Conservation (phyloP, 139 green algal species). For the Gonium pectorale region DNA sequence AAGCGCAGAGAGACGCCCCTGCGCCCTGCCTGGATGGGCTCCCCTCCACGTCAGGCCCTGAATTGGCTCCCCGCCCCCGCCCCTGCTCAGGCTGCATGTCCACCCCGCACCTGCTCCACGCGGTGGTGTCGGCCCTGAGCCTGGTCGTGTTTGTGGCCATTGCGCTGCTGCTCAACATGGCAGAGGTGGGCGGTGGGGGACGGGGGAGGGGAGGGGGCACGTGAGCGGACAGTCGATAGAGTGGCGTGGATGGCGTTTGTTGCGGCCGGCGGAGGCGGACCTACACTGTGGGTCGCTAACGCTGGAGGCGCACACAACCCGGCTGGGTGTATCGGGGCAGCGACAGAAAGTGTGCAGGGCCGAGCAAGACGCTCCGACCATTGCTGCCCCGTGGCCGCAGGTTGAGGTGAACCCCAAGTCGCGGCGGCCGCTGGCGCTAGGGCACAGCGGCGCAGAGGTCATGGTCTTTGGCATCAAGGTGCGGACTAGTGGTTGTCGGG, state of each 20-base stretch:
- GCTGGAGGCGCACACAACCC: too few relatives aligned
- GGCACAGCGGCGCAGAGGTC: conserved; percentile 16
- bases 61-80: too few relatives aligned
- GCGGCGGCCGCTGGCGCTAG: background rate
- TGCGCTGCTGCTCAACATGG: conserved; percentile 29
- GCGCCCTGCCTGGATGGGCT: background rate
- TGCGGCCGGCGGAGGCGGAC: too few relatives aligned
- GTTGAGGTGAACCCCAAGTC: conserved; percentile 5
- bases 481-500: too few relatives aligned
- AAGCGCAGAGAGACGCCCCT: background rate
- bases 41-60: too few relatives aligned
- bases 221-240: too few relatives aligned
- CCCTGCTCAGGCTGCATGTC: background rate
- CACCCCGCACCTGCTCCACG: background rate
- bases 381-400: background rate
- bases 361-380: too few relatives aligned
- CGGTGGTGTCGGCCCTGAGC: background rate
- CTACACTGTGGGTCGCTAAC: too few relatives aligned
- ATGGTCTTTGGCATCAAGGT: conserved; percentile 13
- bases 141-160: background rate
- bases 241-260: too few relatives aligned
- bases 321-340: too few relatives aligned
- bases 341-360: too few relatives aligned
- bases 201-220: background rate
- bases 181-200: background rate